These are phyloP conservation scores for Babesia caballi DNA, from an alignment of 169 alveolate genomes.

Conservation along the genomic window DNA sequence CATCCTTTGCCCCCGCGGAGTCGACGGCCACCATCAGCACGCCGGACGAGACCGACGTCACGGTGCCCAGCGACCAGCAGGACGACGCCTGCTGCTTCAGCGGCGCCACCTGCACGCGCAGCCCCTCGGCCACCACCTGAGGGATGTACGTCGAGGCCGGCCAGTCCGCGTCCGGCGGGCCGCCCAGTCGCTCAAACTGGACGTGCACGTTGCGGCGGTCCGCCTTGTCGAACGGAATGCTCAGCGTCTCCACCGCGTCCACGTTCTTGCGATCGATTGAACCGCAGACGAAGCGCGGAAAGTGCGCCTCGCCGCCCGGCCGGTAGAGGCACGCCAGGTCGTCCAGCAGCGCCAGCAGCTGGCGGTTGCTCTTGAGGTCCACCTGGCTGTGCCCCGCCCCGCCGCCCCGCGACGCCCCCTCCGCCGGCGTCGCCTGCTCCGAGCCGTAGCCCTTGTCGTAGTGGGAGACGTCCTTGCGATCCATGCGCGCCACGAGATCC, in stretches of 20 bases:
- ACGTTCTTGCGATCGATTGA: conserved; percentile 39
- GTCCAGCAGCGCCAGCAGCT: conserved; percentile 33
- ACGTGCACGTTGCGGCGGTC: conserved; percentile 56
- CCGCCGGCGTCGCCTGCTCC: background rate
- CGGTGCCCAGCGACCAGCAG: conserved; percentile 51
- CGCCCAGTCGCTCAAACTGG: conserved; percentile 35
- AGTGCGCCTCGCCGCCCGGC: conserved; percentile 64
- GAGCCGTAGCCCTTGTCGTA: background rate
- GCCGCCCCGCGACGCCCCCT: background rate
- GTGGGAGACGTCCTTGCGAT: background rate
- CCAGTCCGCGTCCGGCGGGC: conserved; percentile 5
- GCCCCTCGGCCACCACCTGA: conserved; percentile 5
- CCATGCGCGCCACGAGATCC: background rate
- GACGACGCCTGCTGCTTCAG: conserved; percentile 8
- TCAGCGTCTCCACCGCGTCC: conserved; percentile 25
- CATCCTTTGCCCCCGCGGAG: background rate
- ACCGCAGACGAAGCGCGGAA: conserved; percentile 67
- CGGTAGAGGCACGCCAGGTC: conserved; percentile 28
- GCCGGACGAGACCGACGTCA: conserved; percentile 40
- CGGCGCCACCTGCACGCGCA: conserved; percentile 38
- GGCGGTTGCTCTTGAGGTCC: conserved; percentile 1
- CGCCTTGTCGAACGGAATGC: conserved; percentile 60
- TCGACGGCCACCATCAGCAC: conserved; percentile 32
- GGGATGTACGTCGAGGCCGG: conserved; percentile 33
- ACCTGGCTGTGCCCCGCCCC: background rate